Evolutionary conservation across 805 yeast species (phyloP).

Genomic region (Kuraishia molischiana): DNA sequence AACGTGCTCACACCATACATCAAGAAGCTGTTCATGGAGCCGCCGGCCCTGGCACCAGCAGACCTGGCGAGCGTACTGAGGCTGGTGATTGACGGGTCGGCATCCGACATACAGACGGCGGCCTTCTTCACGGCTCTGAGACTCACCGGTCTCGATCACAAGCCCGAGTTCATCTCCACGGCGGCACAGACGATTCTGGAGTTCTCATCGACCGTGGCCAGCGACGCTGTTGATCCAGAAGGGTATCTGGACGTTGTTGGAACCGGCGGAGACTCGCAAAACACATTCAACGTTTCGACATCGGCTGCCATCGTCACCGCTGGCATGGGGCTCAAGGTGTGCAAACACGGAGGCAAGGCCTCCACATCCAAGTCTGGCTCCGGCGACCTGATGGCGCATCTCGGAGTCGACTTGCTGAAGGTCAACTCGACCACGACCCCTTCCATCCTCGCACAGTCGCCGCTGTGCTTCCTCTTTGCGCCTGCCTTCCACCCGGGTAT

Average conservation of each 20-base stretch:
- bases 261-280: constrained; percentile 98
- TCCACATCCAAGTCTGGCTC: constrained; percentile 90
- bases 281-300: constrained; percentile 94
- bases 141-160: constrained; percentile 65
- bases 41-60: constrained; percentile 50
- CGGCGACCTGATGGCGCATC: constrained; percentile 70
- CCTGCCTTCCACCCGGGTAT: constrained; percentile 92
- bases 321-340: constrained; percentile 72
- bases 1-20: constrained; percentile 31
- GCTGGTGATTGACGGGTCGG: constrained; percentile 48
- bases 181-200: constrained; percentile 72
- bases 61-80: constrained; percentile 60
- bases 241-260: constrained; percentile 89
- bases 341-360: constrained; percentile 98
- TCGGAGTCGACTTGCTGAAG: constrained; percentile 77
- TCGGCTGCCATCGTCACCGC: constrained; percentile 92
- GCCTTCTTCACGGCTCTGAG: constrained; percentile 76
- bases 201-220: constrained; percentile 47
- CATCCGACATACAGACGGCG: constrained; percentile 62
- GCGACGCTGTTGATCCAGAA: constrained; percentile 28
- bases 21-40: constrained; percentile 49
- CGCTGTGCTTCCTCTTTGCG: constrained; percentile 73
- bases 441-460: constrained; percentile 34
- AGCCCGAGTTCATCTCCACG: constrained; percentile 73
- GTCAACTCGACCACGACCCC: constrained; percentile 60